Evolutionary conservation across 1,284 basidiomycete species (phyloP), one percentile per base, ranked within the genome.

Genomic region (Irpex sp.): DNA sequence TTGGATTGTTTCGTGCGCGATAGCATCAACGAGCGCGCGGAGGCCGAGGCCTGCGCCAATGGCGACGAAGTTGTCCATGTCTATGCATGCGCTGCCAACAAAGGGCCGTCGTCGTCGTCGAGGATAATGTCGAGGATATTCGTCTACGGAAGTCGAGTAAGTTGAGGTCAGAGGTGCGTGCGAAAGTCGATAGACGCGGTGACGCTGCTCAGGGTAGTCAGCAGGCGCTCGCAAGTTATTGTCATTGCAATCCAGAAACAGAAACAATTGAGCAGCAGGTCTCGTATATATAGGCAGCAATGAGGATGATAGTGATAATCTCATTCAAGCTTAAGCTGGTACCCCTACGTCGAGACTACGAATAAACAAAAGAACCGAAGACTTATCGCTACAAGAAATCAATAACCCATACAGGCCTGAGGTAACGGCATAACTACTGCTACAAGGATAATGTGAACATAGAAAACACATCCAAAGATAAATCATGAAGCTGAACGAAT

Each of bases 1-100:
- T 64, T 74, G 67, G 19, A 43, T n/a, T 57, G 85, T 82, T 65
- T 84, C 76, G 64, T 81, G 76, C 47, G 80, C 81, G 60, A 83
- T 79, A 36, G 65, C 47, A 67, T 77, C 74, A 63, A 77, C 70
- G 57, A 77, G 65, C 39, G 72, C 68, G 62, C 77, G 75, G 26
- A 78, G 69, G 19, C 70, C 73, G 61, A 78, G 75, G 58, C 77
- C 77, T 60, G 77, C 66, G 64, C 73, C 74, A 66, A 77, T 76
- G 64, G 77, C 76, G 68, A 72, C 65, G 51, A 78, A 58, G 65
- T 71, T 75, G 68, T 78, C 77, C 76, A 78, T 78, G 50, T 13
- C 58, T 61, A 62, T 57, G 63, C 65, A 68, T 68, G 47, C 65
- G 58, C 26, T 55, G 53, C 17, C 31, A 46, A 46, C 39, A 15